These are phyloP conservation scores for Neopestalotiopsis clavispora DNA, from an alignment of 2,329 filamentous ascomycete species.

Conservation along the genomic window DNA sequence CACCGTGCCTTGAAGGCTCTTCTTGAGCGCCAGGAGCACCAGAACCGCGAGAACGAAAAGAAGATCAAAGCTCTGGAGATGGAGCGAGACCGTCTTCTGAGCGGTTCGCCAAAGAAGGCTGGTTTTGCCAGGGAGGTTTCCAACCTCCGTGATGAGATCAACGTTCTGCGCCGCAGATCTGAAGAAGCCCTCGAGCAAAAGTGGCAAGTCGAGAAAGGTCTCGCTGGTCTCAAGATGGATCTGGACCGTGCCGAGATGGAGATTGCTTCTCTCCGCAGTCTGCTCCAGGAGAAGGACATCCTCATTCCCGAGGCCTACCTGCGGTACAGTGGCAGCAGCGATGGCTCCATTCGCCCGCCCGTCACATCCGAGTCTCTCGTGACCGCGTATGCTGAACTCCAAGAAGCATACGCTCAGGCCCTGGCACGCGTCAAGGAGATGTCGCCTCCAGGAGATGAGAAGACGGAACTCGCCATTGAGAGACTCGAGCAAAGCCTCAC, in stretches of 20 bases:
- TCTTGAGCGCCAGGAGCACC: constrained; percentile 82
- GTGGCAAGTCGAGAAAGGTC: constrained; percentile 91
- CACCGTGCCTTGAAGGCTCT: constrained; percentile 86
- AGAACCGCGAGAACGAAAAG: constrained; percentile 84
- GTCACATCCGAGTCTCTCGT: constrained; percentile 75
- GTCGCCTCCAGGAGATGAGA: constrained; percentile 54
- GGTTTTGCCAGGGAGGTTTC: constrained; percentile 86
- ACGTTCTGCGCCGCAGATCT: constrained; percentile 80
- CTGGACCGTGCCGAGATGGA: constrained; percentile 94
- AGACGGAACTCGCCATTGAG: constrained; percentile 65
- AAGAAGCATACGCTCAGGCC: constrained; percentile 71
- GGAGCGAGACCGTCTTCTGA: constrained; percentile 77
- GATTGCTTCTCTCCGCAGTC: constrained; percentile 77
- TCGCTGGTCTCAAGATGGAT: constrained; percentile 92
- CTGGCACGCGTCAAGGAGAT: constrained; percentile 70
- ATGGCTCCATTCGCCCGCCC: constrained; percentile 46
- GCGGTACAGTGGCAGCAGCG: constrained; percentile 45
- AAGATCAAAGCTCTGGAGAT: constrained; percentile 76
- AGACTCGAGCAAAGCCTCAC: constrained; percentile 72
- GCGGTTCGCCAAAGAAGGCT: constrained; percentile 71
- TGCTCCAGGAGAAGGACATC: constrained; percentile 85
- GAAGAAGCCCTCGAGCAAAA: constrained; percentile 96
- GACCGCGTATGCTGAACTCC: constrained; percentile 75
- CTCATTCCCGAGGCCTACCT: constrained; percentile 67
- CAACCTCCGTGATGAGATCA: constrained; percentile 82